phyloP scores from a whole-genome alignment of 2,329 filamentous ascomycete species.

The Xylariaceae sp. region DNA sequence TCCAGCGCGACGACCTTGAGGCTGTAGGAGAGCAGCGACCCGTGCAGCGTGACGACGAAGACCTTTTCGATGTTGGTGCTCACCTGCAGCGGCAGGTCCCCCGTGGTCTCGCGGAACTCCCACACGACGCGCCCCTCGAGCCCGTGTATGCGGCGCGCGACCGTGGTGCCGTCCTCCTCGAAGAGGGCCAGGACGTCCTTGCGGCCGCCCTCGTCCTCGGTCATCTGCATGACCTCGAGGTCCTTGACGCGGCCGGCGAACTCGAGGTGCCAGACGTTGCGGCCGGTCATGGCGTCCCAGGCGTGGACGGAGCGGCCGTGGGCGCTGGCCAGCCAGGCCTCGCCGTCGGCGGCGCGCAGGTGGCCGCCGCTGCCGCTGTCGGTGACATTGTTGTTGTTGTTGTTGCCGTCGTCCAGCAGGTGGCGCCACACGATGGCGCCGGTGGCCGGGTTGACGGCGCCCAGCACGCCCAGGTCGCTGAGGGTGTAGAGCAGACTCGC shows the following conservation, averaged over 20 bases:
- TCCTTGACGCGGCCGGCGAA: conserved; percentile 56
- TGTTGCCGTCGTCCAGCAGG: no score
- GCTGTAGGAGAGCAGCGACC: conserved; percentile 61
- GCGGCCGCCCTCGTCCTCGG: conserved; percentile 37
- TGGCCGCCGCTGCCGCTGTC: conserved; percentile 38
- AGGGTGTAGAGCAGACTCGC: conserved; percentile 88
- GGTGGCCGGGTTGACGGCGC: conserved; percentile 81
- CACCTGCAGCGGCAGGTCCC: conserved; percentile 67
- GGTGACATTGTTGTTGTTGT: conserved; percentile 41
- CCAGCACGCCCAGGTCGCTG: conserved; percentile 75
- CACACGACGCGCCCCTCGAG: conserved; percentile 67
- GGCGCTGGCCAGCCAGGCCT: conserved; percentile 70
- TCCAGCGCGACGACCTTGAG: conserved; percentile 71
- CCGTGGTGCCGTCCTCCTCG: conserved; percentile 47
- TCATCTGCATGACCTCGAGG: conserved; percentile 69
- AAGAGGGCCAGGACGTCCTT: conserved; percentile 69
- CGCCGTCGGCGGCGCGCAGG: conserved; percentile 68
- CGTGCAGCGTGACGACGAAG: conserved; percentile 71
- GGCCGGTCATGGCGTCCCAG: conserved; percentile 79
- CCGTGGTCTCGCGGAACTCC: conserved; percentile 64
- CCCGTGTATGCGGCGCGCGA: conserved; percentile 66
- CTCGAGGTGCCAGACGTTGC: conserved; percentile 64
- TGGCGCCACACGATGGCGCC: conserved; percentile 85
- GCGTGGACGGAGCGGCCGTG: conserved; percentile 62
- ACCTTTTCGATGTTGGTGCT: conserved; percentile 62